A percentile compares a stretch with the other conserved stretches of the same genome.
These are phyloP conservation scores for Piromyces finnis DNA, from an alignment of 192 early-diverging fungal species.

Conservation along the genomic window DNA sequence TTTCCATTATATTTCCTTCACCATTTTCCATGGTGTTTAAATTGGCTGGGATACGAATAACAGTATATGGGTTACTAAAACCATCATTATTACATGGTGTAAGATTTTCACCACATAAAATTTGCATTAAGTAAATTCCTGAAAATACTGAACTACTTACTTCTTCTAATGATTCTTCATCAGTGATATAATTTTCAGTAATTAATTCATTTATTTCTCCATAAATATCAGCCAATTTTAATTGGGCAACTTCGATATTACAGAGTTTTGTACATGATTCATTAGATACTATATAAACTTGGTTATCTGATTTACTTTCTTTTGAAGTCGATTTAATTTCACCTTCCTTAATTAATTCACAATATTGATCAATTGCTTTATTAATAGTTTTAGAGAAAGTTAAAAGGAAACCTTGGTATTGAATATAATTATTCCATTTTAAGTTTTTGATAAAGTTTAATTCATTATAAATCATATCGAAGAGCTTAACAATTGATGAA, in stretches of 20 bases:
- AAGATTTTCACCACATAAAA: conserved; percentile 30
- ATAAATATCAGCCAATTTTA: conserved; percentile 31
- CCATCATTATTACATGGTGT: conserved; percentile 30
- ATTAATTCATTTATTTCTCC: conserved; percentile 21
- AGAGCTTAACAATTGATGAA: conserved; percentile 60
- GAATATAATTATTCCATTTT: conserved; percentile 36
- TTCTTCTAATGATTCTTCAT: neutral
- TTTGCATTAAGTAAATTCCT: conserved; percentile 1
- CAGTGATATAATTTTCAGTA: neutral
- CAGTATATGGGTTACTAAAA: conserved; percentile 22
- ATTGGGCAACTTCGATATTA: conserved; percentile 29
- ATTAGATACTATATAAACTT: conserved; percentile 3
- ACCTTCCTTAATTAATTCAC: conserved; percentile 26
- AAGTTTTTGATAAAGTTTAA: conserved; percentile 49
- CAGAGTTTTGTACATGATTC: conserved; percentile 35
- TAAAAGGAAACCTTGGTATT: conserved; percentile 41
- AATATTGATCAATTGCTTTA: conserved; percentile 33
- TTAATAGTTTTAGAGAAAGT: conserved; percentile 24
- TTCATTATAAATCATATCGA: conserved; percentile 56
- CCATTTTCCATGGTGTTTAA: conserved; percentile 1
- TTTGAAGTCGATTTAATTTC: conserved; percentile 13
- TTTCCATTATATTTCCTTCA: too few relatives aligned
- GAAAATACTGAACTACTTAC: conserved; percentile 1
- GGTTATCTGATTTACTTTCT: neutral
- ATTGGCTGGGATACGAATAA: conserved; percentile 29